Evolutionary conservation across 352 stramenopile species (phyloP), one percentile per base, ranked within the genome.

Genomic region (Chrysophaeum taylorii): DNA sequence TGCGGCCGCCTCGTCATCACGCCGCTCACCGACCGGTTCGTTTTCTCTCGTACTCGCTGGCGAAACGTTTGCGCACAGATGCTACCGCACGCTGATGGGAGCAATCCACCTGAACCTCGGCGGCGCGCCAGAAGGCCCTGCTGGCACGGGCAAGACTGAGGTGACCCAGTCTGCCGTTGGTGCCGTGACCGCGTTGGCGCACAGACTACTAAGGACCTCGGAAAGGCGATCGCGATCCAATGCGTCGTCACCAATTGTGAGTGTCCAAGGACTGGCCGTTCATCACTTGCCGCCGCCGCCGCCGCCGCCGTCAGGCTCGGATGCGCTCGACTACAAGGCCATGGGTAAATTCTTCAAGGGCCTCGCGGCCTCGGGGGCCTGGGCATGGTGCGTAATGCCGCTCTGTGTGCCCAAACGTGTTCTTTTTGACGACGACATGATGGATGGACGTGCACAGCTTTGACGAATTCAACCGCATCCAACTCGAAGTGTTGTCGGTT

Each of bases 311-410:
- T n/a, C n/a, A n/a, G n/a, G n/a, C n/a, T n/a, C n/a, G n/a, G 91
- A 85, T 61, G 87, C 87, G 0, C 75, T 96, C 4, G 89, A 96
- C 66, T 96, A 96, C 75, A 72, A 93, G 53, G 91, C 90, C 23
- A 96, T 95, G 90, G 91, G 85, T 29, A 96, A 96, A 70, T 96
- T 96, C 78, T 96, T 96, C 76, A 96, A 96, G 70, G 91, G 91
- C 0, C 80, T 96, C 5, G 90, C 90, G 4, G 87, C 84, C 9
- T 94, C 85, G 29, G 91, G 91, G 23, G 91, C 92, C 9, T 97
- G 91, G 91, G 90, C 90, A 7, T 96, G 90, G n/a, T n/a, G n/a
- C 72, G 96, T 96, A n/a, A n/a, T n/a, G n/a, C n/a, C n/a, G n/a
- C n/a, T n/a, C n/a, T n/a, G n/a, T n/a, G n/a, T n/a, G n/a, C n/a